Base-by-base conservation (phyloP, 2,329 filamentous ascomycete species). In the Cyanodermella asteris region DNA sequence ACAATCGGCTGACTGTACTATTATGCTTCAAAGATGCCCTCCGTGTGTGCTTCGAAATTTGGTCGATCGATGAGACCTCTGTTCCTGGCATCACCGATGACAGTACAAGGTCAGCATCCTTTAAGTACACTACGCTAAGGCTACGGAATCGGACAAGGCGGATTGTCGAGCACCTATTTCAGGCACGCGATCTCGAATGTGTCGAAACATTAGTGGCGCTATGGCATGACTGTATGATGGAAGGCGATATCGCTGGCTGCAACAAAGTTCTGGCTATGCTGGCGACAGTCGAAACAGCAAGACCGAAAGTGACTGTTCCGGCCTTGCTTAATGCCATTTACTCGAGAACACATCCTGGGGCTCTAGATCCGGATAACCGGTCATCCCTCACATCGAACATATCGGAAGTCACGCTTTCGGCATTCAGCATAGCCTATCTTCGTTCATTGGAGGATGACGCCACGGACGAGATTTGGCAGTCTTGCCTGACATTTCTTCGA, bases 11-110 rank as follows among this genome's bases (percentile, higher is more conserved):
- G 13, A 94, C 87, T 0, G 84, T 97, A 12, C 60, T 93, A 21
- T 59, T 97, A n/a, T 90, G 82, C 7, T 91, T 97, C 43, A 84
- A 94, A 46, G 90, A 97, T 44, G 80, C 82, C 1, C 78, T 94
- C 30, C 69, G 80, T 13, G 76, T 91, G 24, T 91, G 82, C 46
- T 90, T 91, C 43, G 68, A 61, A 8, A 91, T 97, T 26, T 97
- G 90, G 87, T 76, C 77, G 1, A 97, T 87, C 84, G 78, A 64
- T 9, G 69, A 72, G 38, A 51, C 59, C 11, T 27, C 30, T 9
- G 23, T 22, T n/a, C 38, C 40, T 16, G 47, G 45, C 6, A 49
- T 21, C 11, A 6, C 13, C 11, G 20, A 44, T 31, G 75, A 91
- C 41, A 42, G 54, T 1, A 59, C 62, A 16, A 84, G 73, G 10